Base-by-base conservation (phyloP, 768 basidiomycete genomes). In the Tylopilus vinaceipallidus region DNA sequence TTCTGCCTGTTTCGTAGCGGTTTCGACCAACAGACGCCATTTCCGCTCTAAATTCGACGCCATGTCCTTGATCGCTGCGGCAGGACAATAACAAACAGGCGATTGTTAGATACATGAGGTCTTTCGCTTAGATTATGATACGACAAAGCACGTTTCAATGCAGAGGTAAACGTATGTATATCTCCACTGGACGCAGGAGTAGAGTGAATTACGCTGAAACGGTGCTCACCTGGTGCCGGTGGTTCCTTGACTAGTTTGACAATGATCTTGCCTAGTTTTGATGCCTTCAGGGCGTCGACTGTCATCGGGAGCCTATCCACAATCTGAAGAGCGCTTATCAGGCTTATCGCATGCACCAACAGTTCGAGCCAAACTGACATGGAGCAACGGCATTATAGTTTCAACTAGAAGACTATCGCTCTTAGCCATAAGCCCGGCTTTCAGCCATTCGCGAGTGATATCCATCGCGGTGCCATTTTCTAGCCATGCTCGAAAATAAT, bases 21-120 rank as follows among this genome's bases (percentile, higher is more conserved):
- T 72, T 64, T 71, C 74, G 41, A 86, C 73, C 67, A 88, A 71
- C 54, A 73, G 73, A 50, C 87, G 82, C 91, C 90, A 92, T 74
- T 83, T 83, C 62, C 81, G 81, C 71, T 90, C 88, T 74, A 92
- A 76, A 74, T 89, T 91, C 66, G 81, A 81, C 61, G 90, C 90
- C 87, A 92, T 89, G 74, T 92, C 90, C 84, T 91, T 88, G 85
- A 90, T 81, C 73, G 90, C 90, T 92, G 77, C 68, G 56, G 57
- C 56, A 55, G 61, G 59, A 65, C 69, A 71, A 70, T 62, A 67
- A 61, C 66, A 74, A 71, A 69, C 69, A 64, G 71, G 67, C 60
- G 49, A 62, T 69, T 63, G 86, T 89, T 83, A 89, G 85, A 87
- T 84, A 85, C 77, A 82, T 73, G 61, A 59, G 38, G 54, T 56